Evolutionary conservation across 345 rosid genomes (phyloP).

Genomic region (Pistacia vera): DNA sequence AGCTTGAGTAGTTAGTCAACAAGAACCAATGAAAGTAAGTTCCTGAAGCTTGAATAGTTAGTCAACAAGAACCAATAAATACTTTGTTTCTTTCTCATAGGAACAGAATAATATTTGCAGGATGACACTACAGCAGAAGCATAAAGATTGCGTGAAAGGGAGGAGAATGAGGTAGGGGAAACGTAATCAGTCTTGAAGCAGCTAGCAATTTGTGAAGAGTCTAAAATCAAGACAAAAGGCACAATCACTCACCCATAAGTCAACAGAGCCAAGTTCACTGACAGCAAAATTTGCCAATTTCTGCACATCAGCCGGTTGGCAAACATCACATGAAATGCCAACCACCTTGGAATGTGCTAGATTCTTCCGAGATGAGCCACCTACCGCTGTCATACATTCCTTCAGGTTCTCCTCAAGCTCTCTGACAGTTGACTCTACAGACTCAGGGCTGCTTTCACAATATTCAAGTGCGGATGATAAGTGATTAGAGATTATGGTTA

Average conservation of each 20-base stretch:
- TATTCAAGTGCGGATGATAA: constrained; percentile 13
- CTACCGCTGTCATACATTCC: constrained; percentile 55
- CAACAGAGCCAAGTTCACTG: constrained; percentile 71
- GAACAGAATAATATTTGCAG: background rate
- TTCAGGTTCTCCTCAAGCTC: constrained; percentile 81
- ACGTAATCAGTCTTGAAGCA: background rate
- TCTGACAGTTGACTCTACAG: constrained; percentile 71
- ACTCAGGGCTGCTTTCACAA: constrained; percentile 59
- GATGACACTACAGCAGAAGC: background rate
- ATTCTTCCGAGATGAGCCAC: constrained; percentile 47
- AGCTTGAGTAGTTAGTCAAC: background rate
- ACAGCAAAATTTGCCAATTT: constrained; percentile 76
- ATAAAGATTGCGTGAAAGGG: background rate
- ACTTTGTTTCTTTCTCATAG: background rate
- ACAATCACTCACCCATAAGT: constrained; percentile 74
- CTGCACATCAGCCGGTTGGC: constrained; percentile 65
- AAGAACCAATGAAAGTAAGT: background rate
- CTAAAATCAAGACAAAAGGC: background rate
- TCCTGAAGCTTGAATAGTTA: background rate
- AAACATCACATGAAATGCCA: constrained; percentile 89
- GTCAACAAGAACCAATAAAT: background rate
- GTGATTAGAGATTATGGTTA: constrained; percentile 17
- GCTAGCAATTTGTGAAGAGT: background rate
- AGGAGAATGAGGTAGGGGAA: background rate
- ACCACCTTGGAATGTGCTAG: constrained; percentile 68